Evolutionary conservation across 345 rosid genomes (phyloP).

Genomic region (Raphanus raphanistrum): DNA sequence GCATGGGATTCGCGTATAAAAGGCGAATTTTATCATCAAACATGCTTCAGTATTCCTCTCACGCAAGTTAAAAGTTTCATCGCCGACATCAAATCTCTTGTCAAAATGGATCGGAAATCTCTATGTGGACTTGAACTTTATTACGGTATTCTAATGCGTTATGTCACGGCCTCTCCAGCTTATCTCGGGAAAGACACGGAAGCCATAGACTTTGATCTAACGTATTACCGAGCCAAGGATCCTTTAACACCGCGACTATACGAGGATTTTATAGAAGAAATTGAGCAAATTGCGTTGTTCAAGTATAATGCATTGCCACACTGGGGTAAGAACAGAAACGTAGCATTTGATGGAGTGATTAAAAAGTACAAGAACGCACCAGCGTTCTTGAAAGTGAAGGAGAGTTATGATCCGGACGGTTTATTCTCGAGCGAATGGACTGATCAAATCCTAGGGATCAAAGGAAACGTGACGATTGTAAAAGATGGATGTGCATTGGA

Average conservation of each 20-base stretch:
- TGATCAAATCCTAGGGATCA: conserved; percentile 56
- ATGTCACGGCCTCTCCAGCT: conserved; percentile 61
- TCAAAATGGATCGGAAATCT: conserved; percentile 44
- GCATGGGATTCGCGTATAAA: conserved; percentile 68
- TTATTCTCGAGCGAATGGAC: conserved; percentile 80
- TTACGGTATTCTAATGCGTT: conserved; percentile 73
- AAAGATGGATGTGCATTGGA: conserved; percentile 68
- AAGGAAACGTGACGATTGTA: conserved; percentile 33
- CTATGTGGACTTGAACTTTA: conserved; percentile 58
- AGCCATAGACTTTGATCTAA: conserved; percentile 64
- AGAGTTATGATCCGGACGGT: conserved; percentile 56
- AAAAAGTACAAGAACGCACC: conserved; percentile 45
- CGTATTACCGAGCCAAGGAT: conserved; percentile 65
- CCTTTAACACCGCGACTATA: conserved; percentile 59
- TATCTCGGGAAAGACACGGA: conserved; percentile 72
- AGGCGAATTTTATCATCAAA: conserved; percentile 63
- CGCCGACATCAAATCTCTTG: conserved; percentile 57
- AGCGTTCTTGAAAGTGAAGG: conserved; percentile 51
- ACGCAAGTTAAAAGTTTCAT: conserved; percentile 52
- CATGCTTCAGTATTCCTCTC: conserved; percentile 52
- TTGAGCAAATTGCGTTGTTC: conserved; percentile 68
- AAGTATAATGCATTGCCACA: conserved; percentile 73
- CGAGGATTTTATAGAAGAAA: conserved; percentile 66
- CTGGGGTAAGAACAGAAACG: conserved; percentile 78
- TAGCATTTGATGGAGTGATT: conserved; percentile 56